These are phyloP conservation scores for Colletotrichum theobromicola DNA, from an alignment of 2,329 filamentous ascomycete species.

Conservation along the genomic window DNA sequence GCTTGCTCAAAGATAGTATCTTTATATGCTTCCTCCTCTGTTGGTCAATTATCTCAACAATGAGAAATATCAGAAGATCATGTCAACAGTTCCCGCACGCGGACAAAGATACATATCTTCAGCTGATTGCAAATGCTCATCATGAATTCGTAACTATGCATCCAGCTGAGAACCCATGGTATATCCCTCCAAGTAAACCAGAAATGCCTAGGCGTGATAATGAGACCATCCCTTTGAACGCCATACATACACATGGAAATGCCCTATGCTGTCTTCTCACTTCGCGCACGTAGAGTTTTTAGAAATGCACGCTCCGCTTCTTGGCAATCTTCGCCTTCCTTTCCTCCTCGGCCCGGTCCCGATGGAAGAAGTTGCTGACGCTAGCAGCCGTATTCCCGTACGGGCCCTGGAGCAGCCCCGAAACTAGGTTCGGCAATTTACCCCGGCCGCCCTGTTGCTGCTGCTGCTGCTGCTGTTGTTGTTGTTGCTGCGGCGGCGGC, in stretches of 20 bases:
- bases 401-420: constrained; percentile 33
- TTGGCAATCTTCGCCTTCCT: constrained; percentile 46
- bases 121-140: not conserved
- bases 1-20: not conserved
- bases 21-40: not conserved
- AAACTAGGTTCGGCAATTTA: constrained; percentile 30
- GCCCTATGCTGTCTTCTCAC: not conserved
- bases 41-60: not conserved
- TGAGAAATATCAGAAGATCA: not conserved
- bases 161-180: not conserved
- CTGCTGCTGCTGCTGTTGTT: constrained; percentile 22
- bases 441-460: constrained; percentile 24
- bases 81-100: too few species aligned
- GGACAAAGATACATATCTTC: too few species aligned
- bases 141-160: not conserved
- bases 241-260: not conserved
- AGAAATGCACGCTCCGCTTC: constrained; percentile 55
- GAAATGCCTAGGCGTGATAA: not conserved
- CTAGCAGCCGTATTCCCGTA: constrained; percentile 46
- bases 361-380: constrained; percentile 49
- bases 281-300: too few species aligned
- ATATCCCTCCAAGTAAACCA: not conserved
- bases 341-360: constrained; percentile 40
- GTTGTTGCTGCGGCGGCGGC: constrained; percentile 15
- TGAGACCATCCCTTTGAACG: not conserved